phyloP scores from a whole-genome alignment of 306 rosid genomes.

The Fagus crenata region DNA sequence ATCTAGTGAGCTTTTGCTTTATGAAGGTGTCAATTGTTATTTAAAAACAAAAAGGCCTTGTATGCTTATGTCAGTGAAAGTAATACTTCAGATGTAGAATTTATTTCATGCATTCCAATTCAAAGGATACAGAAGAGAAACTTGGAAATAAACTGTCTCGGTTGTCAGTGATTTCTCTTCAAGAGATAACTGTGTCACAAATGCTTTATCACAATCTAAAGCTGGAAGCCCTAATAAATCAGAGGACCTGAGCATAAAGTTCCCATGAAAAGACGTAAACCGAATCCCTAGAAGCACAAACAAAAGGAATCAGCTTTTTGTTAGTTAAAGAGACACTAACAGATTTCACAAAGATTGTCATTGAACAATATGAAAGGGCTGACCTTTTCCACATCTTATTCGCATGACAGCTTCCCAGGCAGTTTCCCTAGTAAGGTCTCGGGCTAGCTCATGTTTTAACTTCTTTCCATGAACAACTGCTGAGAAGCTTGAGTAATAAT shows the following conservation, averaged over 20 bases:
- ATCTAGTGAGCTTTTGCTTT: too few species aligned
- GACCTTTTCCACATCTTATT: conserved; percentile 94
- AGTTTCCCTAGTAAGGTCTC: conserved; percentile 95
- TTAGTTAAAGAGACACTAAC: too few species aligned
- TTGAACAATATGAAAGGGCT: conserved; percentile 30
- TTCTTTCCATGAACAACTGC: conserved; percentile 81
- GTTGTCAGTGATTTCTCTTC: conserved; percentile 88
- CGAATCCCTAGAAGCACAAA: conserved; percentile 70
- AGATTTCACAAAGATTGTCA: conserved; percentile 7
- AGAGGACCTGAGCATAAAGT: conserved; percentile 95
- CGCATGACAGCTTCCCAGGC: conserved; percentile 99
- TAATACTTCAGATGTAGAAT: neutral
- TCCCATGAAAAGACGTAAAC: conserved; percentile 87
- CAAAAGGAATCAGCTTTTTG: conserved; percentile 20
- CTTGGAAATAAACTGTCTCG: conserved; percentile 94
- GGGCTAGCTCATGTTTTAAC: conserved; percentile 80
- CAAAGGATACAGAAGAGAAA: conserved; percentile 93
- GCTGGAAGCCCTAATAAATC: conserved; percentile 97
- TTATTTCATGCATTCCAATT: neutral
- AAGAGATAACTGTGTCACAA: conserved; percentile 87
- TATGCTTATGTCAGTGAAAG: too few species aligned
- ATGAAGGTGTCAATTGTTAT: too few species aligned
- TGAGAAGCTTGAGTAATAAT: conserved; percentile 79
- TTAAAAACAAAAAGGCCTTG: too few species aligned
- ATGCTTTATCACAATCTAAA: conserved; percentile 98